Evolutionary conservation across 1,139 yeast genomes (phyloP).

Genomic region (Pichia kudriavzevii): DNA sequence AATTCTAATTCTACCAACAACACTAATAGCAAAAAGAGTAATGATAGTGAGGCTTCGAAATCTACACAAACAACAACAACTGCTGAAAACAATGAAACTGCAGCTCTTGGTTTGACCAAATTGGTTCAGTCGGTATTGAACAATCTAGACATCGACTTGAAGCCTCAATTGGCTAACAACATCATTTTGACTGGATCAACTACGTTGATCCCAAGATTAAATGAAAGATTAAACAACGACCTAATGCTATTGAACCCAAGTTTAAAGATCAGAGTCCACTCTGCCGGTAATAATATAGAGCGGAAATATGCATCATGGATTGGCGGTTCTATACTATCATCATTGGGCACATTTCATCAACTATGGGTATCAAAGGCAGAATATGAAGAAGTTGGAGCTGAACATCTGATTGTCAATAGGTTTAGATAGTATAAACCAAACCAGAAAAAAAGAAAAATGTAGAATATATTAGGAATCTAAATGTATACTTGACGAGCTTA

Average conservation of each 20-base stretch:
- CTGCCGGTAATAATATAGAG: constrained; percentile 80
- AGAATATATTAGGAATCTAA: not conserved
- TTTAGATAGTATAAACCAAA: constrained; percentile 57
- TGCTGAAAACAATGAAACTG: not conserved
- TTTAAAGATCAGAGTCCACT: constrained; percentile 80
- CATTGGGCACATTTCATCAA: constrained; percentile 94
- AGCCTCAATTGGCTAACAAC: constrained; percentile 87
- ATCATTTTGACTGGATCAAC: constrained; percentile 89
- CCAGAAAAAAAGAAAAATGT: too few relatives aligned
- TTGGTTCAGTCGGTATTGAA: constrained; percentile 65
- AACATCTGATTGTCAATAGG: constrained; percentile 65
- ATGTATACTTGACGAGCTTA: not conserved
- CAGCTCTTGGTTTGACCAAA: constrained; percentile 39
- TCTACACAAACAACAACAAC: not conserved
- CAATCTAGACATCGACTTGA: constrained; percentile 75
- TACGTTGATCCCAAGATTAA: constrained; percentile 79
- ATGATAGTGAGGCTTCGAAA: constrained; percentile 6
- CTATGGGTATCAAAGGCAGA: constrained; percentile 91
- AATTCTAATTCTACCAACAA: constrained; percentile 6
- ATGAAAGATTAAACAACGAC: constrained; percentile 74
- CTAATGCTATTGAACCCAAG: constrained; percentile 74
- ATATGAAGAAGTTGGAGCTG: constrained; percentile 86
- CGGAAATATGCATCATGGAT: constrained; percentile 87
- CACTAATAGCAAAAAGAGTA: constrained; percentile 17
- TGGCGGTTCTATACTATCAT: constrained; percentile 88